These are phyloP conservation scores for Hypomontagnella monticulosa DNA, from an alignment of 495 filamentous ascomycete species.

Conservation along the genomic window DNA sequence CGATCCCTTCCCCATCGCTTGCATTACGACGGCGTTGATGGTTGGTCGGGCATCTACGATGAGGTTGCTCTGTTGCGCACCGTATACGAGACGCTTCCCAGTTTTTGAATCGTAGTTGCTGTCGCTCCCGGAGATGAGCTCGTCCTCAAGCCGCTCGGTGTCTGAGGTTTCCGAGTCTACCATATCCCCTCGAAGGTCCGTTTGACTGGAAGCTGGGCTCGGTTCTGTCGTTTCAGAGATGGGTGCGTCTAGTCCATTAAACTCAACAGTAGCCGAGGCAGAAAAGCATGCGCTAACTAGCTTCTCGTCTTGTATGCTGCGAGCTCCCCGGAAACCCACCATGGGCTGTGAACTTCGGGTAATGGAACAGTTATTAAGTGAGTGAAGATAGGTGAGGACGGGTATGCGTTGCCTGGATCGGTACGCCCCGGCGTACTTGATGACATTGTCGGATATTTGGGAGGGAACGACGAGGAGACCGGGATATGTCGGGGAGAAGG, in stretches of 20 bases:
- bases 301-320: slow-evolving; percentile 95
- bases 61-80: slow-evolving; percentile 91
- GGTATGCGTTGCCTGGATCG: slow-evolving; percentile 89
- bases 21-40: slow-evolving; percentile 96
- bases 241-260: slow-evolving; percentile 46
- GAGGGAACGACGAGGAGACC: slow-evolving; percentile 83
- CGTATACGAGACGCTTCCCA: slow-evolving; percentile 74
- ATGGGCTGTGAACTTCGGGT: slow-evolving; percentile 94
- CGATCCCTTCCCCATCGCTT: slow-evolving; percentile 89
- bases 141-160: slow-evolving; percentile 77
- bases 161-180: slow-evolving; percentile 54
- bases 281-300: slow-evolving; percentile 92
- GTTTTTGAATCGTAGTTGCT: slow-evolving; percentile 56
- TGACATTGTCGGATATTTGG: slow-evolving; percentile 91
- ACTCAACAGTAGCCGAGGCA: slow-evolving; percentile 64
- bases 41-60: slow-evolving; percentile 97
- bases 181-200: slow-evolving; percentile 57
- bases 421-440: slow-evolving; percentile 92
- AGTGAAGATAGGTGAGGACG: slow-evolving; percentile 89
- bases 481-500: slow-evolving; percentile 95
- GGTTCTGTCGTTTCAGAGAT: slow-evolving; percentile 47
- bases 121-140: slow-evolving; percentile 65
- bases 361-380: slow-evolving; percentile 96
- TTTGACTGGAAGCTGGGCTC: slow-evolving; percentile 69
- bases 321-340: slow-evolving; percentile 84